These are phyloP conservation scores for Penicillium sp. DNA, from an alignment of 2,329 filamentous ascomycete species.

Conservation along the genomic window DNA sequence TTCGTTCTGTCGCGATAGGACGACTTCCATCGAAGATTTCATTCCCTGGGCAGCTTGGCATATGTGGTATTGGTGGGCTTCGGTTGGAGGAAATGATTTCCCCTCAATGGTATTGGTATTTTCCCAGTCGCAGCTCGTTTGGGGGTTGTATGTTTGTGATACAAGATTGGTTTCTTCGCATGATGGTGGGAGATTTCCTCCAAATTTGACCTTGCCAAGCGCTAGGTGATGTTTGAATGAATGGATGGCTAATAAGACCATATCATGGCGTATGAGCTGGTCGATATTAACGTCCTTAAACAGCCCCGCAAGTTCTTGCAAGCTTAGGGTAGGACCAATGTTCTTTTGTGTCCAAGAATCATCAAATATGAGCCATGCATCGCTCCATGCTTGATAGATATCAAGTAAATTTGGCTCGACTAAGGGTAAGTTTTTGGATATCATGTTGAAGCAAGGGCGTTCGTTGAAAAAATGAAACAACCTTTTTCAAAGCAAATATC, in stretches of 20 bases:
- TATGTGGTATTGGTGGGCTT: not conserved
- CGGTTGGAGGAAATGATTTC: not conserved
- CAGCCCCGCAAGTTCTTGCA: constrained; percentile 1
- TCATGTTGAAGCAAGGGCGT: constrained; percentile 1
- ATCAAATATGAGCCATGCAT: constrained; percentile 8
- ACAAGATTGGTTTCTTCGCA: constrained; percentile 21
- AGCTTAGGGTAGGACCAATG: not conserved
- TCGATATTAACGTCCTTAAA: constrained; percentile 1
- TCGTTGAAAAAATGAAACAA: not conserved
- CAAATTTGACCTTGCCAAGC: constrained; percentile 9
- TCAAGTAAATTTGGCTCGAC: constrained; percentile 7
- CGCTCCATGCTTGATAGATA: constrained; percentile 9
- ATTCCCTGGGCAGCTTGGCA: constrained; percentile 6
- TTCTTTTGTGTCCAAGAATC: not conserved
- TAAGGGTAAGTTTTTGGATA: constrained; percentile 1
- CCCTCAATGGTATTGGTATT: not conserved
- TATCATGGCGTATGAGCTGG: not conserved
- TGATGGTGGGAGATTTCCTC: constrained; percentile 17
- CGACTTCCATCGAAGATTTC: constrained; percentile 5
- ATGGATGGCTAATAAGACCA: not conserved
- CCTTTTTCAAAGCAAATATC: not conserved
- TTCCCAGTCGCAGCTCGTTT: constrained; percentile 18
- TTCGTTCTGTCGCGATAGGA: constrained; percentile 10
- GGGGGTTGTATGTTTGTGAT: constrained; percentile 20
- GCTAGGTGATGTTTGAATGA: constrained; percentile 6